These are phyloP conservation scores for Stachybotrys echinatus DNA, from an alignment of 2,329 filamentous ascomycete species.

Conservation along the genomic window DNA sequence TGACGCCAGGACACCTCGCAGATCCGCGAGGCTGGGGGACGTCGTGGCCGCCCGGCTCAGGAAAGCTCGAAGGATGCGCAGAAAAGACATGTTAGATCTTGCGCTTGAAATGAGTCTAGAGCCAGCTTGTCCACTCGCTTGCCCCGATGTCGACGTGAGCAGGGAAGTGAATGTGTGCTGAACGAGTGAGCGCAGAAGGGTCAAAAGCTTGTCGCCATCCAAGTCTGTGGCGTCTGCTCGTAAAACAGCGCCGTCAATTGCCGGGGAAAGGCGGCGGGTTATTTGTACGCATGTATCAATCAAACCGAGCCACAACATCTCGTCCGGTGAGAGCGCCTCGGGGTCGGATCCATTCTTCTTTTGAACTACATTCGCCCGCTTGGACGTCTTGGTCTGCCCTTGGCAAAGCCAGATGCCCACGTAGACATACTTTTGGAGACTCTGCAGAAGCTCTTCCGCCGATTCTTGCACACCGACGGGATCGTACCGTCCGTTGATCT, in stretches of 20 bases:
- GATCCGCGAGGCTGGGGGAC: slow-evolving; percentile 80
- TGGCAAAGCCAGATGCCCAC: slow-evolving; percentile 97
- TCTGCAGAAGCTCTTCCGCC: slow-evolving; percentile 67
- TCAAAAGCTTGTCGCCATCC: slow-evolving; percentile 57
- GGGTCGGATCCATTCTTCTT: slow-evolving; percentile 41
- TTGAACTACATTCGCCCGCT: slow-evolving; percentile 38
- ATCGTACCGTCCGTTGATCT: slow-evolving; percentile 44
- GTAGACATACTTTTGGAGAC: slow-evolving; percentile 82
- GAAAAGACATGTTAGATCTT: slow-evolving; percentile 67
- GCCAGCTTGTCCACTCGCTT: slow-evolving; percentile 23
- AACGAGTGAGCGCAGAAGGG: slow-evolving; percentile 70
- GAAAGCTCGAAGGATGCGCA: slow-evolving; percentile 85
- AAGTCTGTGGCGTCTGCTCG: slow-evolving; percentile 23
- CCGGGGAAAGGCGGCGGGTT: slow-evolving; percentile 57
- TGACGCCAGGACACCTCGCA: slow-evolving; percentile 77
- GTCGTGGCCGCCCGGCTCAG: slow-evolving; percentile 74
- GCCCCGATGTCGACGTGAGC: slow-evolving; percentile 65
- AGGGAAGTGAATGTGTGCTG: slow-evolving; percentile 89
- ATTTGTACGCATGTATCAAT: slow-evolving; percentile 58
- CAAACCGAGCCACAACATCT: slow-evolving; percentile 54
- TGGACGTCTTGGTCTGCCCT: slow-evolving; percentile 65
- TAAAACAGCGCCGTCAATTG: slow-evolving; percentile 34
- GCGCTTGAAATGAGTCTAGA: slow-evolving; percentile 30
- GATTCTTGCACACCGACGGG: slow-evolving; percentile 51
- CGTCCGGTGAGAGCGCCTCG: slow-evolving; percentile 45